Evolutionary conservation across 2,329 filamentous ascomycete genomes (phyloP), one percentile per base, ranked within the genome.

Genomic region (Beauveria scarabaeidicola): DNA sequence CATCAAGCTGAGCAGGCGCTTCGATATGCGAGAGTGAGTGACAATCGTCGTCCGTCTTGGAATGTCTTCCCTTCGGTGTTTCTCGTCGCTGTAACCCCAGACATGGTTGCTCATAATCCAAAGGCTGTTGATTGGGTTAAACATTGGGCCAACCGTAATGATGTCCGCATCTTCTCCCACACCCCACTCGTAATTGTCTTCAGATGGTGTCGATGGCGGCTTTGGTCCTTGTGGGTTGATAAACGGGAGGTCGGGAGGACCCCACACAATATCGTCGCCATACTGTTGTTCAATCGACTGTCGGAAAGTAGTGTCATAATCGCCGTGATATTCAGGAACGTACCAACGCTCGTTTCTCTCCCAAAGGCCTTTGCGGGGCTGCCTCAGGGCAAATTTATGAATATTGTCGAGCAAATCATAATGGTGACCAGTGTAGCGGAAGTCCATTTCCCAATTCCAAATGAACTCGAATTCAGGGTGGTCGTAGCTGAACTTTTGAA

Each of bases 391-490:
- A 74, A 89, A 90, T 1, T 78, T 72, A 23, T 75, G 73, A 8
- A 91, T 72, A 62, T 85, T 85, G 65, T 87, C 81, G 47, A 91
- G 81, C 64, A 93, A 83, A 66, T 93, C 87, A 71, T 93, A 92
- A 73, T 91, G 86, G 63, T 94, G 89, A 9, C 90, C 90, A 0
- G 86, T 90, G 68, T 88, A 88, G 52, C 90, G 81, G 36, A 87
- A 85, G 68, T 94, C 89, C 74, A 91, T 89, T 69, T 94, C 90
- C 89, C 89, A 92, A 70, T 93, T 92, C 89, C 90, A 94, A 65
- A 91, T 80, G 66, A 83, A 91, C 65, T 92, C 88, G 64, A 89
- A 94, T 66, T 93, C 85, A 0, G 88, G 88, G 66, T 91, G 86
- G 53, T 88, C 86, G 66, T 88, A 81, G 61, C 83, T 83, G 68